These are phyloP conservation scores for Pseudomonodictys pantanalensis DNA, from an alignment of 495 filamentous ascomycete species.

Conservation along the genomic window DNA sequence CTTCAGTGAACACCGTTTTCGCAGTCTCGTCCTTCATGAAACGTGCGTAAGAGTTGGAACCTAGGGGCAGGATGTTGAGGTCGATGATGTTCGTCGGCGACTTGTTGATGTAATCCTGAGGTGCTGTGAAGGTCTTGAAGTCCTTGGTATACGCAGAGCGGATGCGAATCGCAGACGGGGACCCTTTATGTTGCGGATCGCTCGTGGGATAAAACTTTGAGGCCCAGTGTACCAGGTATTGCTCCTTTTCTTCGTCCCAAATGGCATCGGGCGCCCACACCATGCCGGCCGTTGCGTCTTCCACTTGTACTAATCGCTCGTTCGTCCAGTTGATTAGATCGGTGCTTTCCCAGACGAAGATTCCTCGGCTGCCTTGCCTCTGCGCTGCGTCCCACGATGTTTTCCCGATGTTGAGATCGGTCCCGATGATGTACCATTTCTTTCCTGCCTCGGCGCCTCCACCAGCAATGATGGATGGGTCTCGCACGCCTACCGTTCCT, in stretches of 20 bases:
- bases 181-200: conserved; percentile 19
- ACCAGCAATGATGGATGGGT: conserved; percentile 49
- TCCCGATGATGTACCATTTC: conserved; percentile 57
- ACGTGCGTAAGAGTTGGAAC: conserved; percentile 43
- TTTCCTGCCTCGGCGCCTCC: conserved; percentile 48
- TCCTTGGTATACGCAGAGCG: conserved; percentile 25
- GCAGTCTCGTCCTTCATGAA: conserved; percentile 55
- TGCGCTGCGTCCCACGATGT: conserved; percentile 54
- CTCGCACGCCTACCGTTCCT: conserved; percentile 51
- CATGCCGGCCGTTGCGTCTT: conserved; percentile 51
- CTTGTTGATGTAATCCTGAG: conserved; percentile 27
- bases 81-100: conserved; percentile 29
- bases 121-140: conserved; percentile 13
- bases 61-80: conserved; percentile 45
- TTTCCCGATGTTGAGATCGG: conserved; percentile 52
- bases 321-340: conserved; percentile 50
- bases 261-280: conserved; percentile 56
- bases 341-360: conserved; percentile 55
- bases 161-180: conserved; percentile 16
- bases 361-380: conserved; percentile 48
- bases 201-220: conserved; percentile 44
- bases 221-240: conserved; percentile 55
- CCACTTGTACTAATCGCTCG: conserved; percentile 50
- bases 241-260: conserved; percentile 51
- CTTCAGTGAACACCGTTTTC: conserved; percentile 52